These are phyloP conservation scores for Ocimum tenuiflorum DNA, from an alignment of 257 asterid species.

Conservation along the genomic window DNA sequence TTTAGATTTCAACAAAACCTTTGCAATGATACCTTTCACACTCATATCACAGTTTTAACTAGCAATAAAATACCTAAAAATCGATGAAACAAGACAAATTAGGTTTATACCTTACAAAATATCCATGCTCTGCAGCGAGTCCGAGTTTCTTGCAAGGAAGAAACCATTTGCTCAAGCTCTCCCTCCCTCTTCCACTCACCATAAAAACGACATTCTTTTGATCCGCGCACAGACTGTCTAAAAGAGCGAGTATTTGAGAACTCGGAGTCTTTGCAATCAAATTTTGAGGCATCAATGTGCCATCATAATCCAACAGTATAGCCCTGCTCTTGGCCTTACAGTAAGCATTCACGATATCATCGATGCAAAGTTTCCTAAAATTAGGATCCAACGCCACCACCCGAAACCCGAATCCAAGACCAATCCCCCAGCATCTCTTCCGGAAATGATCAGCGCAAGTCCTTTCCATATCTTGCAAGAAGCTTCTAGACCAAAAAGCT, in stretches of 20 bases:
- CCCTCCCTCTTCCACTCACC: conserved; percentile 81
- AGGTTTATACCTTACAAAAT: conserved; percentile 51
- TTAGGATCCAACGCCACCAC: conserved; percentile 75
- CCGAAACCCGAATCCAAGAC: conserved; percentile 78
- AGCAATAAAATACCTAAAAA: neutral
- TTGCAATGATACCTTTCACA: too few species aligned
- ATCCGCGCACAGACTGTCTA: conserved; percentile 59
- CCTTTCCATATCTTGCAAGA: conserved; percentile 77
- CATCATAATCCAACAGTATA: conserved; percentile 76
- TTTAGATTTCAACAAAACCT: too few species aligned
- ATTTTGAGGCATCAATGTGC: conserved; percentile 75
- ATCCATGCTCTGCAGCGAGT: conserved; percentile 87
- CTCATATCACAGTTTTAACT: neutral
- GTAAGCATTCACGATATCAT: conserved; percentile 59
- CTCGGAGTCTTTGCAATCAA: conserved; percentile 57
- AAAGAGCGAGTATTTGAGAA: conserved; percentile 47
- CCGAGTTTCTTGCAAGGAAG: conserved; percentile 65
- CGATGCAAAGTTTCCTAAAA: conserved; percentile 58
- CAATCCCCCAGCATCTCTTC: conserved; percentile 71
- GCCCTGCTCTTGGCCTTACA: conserved; percentile 56
- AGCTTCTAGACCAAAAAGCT: conserved; percentile 79
- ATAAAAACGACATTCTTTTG: conserved; percentile 49
- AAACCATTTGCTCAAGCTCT: conserved; percentile 63
- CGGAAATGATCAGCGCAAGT: conserved; percentile 68
- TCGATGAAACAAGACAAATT: neutral